Conservation (phyloP, 176 grass and related monocot genomes). For the Guadua angustifolia region DNA sequence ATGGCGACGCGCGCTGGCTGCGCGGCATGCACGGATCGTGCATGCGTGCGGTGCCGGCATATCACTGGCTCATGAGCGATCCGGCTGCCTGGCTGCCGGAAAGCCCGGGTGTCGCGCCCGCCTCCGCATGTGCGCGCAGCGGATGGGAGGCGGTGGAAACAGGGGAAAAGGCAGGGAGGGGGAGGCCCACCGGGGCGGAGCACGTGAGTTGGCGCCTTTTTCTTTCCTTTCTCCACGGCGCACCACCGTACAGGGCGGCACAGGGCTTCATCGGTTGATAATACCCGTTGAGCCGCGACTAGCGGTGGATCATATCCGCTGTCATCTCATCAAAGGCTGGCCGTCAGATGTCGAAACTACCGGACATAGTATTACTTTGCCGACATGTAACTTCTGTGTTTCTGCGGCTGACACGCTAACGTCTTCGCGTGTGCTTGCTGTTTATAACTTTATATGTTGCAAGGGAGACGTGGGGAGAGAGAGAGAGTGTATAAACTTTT, state of each 20-base stretch:
- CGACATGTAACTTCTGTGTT: slow-evolving; percentile 24
- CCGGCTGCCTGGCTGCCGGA: background rate
- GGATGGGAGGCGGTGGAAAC: slow-evolving; percentile 20
- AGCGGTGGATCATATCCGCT: background rate
- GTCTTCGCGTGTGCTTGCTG: background rate
- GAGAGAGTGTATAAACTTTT: background rate
- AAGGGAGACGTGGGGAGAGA: slow-evolving; percentile 16
- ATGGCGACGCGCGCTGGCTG: slow-evolving; percentile 5
- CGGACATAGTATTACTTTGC: background rate
- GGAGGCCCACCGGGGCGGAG: slow-evolving; percentile 39
- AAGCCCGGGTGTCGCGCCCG: slow-evolving; percentile 37
- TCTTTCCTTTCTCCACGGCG: background rate
- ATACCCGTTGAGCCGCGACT: background rate
- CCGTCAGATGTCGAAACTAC: background rate
- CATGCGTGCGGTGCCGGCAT: background rate
- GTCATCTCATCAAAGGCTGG: background rate
- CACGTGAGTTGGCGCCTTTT: slow-evolving; percentile 45
- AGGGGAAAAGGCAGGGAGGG: background rate
- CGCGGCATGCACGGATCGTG: background rate
- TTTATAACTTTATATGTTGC: no score
- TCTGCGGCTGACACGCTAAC: background rate
- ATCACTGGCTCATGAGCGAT: background rate
- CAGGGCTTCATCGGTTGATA: background rate
- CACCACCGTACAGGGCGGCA: background rate
- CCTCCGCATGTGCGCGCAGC: slow-evolving; percentile 29